These are phyloP conservation scores for Boletus fagicola DNA, from an alignment of 768 basidiomycete species.

Conservation along the genomic window DNA sequence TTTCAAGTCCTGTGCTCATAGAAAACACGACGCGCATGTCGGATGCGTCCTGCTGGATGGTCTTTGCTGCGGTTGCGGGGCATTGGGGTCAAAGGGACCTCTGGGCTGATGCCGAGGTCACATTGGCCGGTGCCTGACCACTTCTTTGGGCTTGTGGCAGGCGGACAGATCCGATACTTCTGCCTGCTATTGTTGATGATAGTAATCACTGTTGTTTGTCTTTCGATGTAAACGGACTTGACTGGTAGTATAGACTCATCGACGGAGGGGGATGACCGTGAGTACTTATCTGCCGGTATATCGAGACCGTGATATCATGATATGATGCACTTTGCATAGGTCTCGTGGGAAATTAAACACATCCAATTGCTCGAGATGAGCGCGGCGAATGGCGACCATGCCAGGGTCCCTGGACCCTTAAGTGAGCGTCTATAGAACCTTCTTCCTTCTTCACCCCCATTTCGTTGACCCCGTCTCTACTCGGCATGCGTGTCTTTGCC, in stretches of 20 bases:
- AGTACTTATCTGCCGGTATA: background rate
- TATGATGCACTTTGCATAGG: background rate
- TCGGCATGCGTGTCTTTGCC: constrained; percentile 44
- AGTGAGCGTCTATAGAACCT: constrained; percentile 2
- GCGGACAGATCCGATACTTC: background rate
- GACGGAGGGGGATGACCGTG: background rate
- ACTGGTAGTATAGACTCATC: background rate
- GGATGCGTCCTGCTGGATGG: constrained; percentile 67
- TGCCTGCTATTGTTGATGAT: background rate
- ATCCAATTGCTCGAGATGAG: background rate
- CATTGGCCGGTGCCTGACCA: constrained; percentile 33
- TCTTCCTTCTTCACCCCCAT: background rate
- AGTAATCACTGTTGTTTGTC: background rate
- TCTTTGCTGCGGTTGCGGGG: constrained; percentile 59
- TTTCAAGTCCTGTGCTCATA: background rate
- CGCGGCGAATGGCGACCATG: constrained; percentile 6
- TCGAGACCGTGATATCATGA: background rate
- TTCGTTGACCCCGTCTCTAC: background rate
- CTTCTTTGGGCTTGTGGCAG: background rate
- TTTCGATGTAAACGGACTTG: constrained; percentile 9
- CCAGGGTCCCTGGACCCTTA: background rate
- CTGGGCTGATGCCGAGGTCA: constrained; percentile 72
- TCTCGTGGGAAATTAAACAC: constrained; percentile 25
- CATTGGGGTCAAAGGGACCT: constrained; percentile 81
- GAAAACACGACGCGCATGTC: constrained; percentile 34